Conservation (phyloP, 257 asterid genomes). For the Henckelia pumila region DNA sequence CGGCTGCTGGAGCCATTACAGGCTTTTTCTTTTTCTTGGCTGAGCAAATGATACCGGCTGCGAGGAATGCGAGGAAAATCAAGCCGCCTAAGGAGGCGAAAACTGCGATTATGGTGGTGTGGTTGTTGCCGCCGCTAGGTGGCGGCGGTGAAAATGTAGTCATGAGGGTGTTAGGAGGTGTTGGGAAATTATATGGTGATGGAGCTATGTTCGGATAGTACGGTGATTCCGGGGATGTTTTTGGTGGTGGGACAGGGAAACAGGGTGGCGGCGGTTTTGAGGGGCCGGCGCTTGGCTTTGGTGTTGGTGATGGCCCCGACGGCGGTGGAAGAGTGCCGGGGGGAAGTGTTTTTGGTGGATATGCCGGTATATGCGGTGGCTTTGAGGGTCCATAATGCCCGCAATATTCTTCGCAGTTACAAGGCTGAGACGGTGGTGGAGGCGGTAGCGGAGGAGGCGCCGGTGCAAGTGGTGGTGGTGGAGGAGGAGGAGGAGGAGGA, state of each 20-base stretch:
- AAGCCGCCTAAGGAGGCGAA: slow-evolving; percentile 45
- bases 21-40: slow-evolving; percentile 72
- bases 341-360: slow-evolving; percentile 20
- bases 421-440: too few relatives aligned
- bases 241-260: slow-evolving; percentile 16
- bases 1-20: slow-evolving; percentile 41
- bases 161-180: slow-evolving; percentile 20
- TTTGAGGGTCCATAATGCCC: slow-evolving; percentile 14
- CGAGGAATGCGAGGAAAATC: slow-evolving; percentile 66
- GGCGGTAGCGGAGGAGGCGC: too few relatives aligned
- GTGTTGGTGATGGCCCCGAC: slow-evolving; percentile 3
- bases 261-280: slow-evolving; percentile 22
- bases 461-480: slow-evolving; percentile 23
- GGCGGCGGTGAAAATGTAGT: slow-evolving; percentile 28
- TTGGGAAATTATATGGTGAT: slow-evolving; percentile 16
- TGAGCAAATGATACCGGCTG: slow-evolving; percentile 53
- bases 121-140: slow-evolving; percentile 7
- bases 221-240: slow-evolving; percentile 17
- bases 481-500: slow-evolving; percentile 44
- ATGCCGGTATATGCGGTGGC: slow-evolving; percentile 20
- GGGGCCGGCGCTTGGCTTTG: slow-evolving; percentile 17
- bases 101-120: slow-evolving; percentile 9
- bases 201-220: slow-evolving; percentile 19
- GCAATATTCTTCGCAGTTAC: too few relatives aligned
- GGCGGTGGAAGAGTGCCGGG: slow-evolving; percentile 10